Evolutionary conservation across 208 protist genomes (phyloP).

Genomic region (Trypanosoma congolense): DNA sequence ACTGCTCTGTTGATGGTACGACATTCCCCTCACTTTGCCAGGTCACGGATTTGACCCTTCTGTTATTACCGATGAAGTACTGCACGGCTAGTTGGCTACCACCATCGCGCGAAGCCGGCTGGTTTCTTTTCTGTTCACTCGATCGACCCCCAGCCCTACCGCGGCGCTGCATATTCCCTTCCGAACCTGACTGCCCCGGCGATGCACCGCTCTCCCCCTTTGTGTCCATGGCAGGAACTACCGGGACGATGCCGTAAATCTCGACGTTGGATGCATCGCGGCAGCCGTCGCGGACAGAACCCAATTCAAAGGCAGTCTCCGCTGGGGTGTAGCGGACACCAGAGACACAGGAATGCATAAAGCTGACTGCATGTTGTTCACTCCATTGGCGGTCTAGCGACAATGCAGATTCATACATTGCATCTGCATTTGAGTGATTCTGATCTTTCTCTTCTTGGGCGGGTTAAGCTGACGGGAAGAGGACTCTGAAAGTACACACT

Average conservation of each 20-base stretch:
- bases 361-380: constrained; percentile 34
- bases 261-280: constrained; percentile 29
- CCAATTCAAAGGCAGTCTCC: constrained; percentile 19
- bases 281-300: constrained; percentile 7
- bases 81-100: constrained; percentile 58
- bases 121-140: no score
- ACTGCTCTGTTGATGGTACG: background rate
- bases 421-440: constrained; percentile 1
- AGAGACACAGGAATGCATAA: constrained; percentile 39
- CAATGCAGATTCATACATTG: constrained; percentile 30
- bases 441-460: constrained; percentile 11
- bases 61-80: constrained; percentile 25
- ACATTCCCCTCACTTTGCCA: background rate
- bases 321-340: constrained; percentile 5
- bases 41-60: background rate
- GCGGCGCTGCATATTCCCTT: constrained; percentile 27
- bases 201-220: constrained; percentile 24
- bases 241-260: constrained; percentile 55
- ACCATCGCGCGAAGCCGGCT: no score
- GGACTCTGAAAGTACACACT: constrained; percentile 48
- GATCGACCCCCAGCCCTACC: background rate
- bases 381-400: constrained; percentile 42
- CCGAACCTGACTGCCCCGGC: constrained; percentile 33
- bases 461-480: constrained; percentile 25
- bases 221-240: constrained; percentile 24